Evolutionary conservation across 2,329 filamentous ascomycete genomes (phyloP).

Genomic region (Phoma sp.): DNA sequence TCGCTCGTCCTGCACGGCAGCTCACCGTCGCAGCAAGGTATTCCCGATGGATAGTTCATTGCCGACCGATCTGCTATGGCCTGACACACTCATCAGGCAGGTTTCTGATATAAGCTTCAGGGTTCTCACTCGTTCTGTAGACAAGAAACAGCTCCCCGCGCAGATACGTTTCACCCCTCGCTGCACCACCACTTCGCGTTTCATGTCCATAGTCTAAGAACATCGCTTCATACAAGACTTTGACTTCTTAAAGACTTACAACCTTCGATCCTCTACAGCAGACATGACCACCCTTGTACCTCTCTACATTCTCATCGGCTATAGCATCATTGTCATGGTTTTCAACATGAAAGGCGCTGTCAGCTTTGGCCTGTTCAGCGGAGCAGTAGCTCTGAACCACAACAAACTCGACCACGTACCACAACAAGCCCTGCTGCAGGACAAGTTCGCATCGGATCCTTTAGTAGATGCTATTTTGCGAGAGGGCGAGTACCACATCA

Average conservation of each 20-base stretch:
- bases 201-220: conserved; percentile 19
- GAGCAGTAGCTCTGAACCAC: conserved; percentile 29
- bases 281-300: conserved; percentile 15
- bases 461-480: conserved; percentile 14
- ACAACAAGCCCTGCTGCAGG: conserved; percentile 30
- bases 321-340: conserved; percentile 14
- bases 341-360: conserved; percentile 32
- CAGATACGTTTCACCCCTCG: conserved; percentile 32
- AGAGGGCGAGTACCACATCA: conserved; percentile 34
- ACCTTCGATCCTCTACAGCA: background rate
- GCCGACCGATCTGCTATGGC: background rate
- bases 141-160: conserved; percentile 17
- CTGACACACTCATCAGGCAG: conserved; percentile 17
- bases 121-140: conserved; percentile 1
- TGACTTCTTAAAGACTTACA: background rate
- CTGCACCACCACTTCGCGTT: conserved; percentile 29
- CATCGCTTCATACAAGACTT: background rate
- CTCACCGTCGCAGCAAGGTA: background rate
- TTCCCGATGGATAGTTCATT: background rate
- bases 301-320: conserved; percentile 13
- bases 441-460: conserved; percentile 34
- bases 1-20: background rate
- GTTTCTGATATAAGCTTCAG: conserved; percentile 14
- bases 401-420: conserved; percentile 28
- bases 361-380: conserved; percentile 28